phyloP scores from a whole-genome alignment of 768 basidiomycete species.

The Lentinula lateritia region DNA sequence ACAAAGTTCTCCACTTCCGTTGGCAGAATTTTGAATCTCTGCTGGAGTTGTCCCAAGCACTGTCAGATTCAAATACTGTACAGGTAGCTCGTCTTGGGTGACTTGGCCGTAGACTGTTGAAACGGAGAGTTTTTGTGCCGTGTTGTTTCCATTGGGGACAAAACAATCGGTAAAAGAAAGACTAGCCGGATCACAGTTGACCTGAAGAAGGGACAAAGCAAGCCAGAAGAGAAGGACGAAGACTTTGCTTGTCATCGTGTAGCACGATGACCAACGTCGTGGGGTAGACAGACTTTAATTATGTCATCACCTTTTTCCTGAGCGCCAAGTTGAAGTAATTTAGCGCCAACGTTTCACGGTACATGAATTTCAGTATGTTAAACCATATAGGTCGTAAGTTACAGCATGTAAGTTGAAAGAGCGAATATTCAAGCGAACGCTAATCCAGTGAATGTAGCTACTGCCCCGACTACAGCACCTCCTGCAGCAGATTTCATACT shows the following conservation, averaged over 20 bases:
- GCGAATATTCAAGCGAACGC: slow-evolving; percentile 34
- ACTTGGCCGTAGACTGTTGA: slow-evolving; percentile 72
- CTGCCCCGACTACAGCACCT: slow-evolving; percentile 56
- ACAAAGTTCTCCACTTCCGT: slow-evolving; percentile 64
- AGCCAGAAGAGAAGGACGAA: background rate
- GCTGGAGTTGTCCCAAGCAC: slow-evolving; percentile 61
- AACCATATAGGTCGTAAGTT: background rate
- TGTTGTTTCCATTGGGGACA: slow-evolving; percentile 33
- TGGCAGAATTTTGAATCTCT: slow-evolving; percentile 54
- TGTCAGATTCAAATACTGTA: slow-evolving; percentile 60
- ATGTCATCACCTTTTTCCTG: background rate
- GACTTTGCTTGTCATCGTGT: background rate
- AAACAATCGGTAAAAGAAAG: slow-evolving; percentile 70
- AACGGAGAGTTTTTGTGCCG: slow-evolving; percentile 55
- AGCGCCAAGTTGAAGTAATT: background rate
- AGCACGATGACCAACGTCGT: slow-evolving; percentile 1
- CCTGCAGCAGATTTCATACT: slow-evolving; percentile 42
- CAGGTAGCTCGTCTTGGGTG: slow-evolving; percentile 31
- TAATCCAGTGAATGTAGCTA: slow-evolving; percentile 54
- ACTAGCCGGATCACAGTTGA: slow-evolving; percentile 50
- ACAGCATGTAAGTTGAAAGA: too few relatives aligned
- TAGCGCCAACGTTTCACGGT: background rate
- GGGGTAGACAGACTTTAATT: background rate
- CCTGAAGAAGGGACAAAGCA: background rate
- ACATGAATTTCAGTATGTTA: background rate